These are phyloP conservation scores for Adansonia gregorii DNA, from an alignment of 441 rosid genomes.

Conservation along the genomic window DNA sequence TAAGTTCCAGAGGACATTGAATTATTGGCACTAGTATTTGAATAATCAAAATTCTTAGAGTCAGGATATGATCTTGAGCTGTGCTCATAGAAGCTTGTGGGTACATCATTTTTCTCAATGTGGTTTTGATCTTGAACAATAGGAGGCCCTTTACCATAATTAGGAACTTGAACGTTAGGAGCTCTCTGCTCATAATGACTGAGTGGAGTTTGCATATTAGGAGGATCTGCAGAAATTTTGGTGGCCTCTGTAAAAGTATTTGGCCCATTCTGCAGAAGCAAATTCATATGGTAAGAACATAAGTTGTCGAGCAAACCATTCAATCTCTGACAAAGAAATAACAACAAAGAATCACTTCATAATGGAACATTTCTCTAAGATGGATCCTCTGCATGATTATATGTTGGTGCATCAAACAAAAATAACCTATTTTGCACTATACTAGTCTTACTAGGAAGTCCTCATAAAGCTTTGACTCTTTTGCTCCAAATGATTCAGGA, in stretches of 20 bases:
- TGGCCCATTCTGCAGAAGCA: constrained; percentile 69
- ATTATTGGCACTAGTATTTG: constrained; percentile 32
- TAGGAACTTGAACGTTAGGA: constrained; percentile 37
- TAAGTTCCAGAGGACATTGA: constrained; percentile 32
- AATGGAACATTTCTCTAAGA: neutral
- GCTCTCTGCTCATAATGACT: constrained; percentile 38
- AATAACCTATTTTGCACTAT: constrained; percentile 9
- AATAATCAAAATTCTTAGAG: constrained; percentile 38
- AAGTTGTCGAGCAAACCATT: neutral
- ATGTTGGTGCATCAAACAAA: constrained; percentile 14
- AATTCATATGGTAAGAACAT: constrained; percentile 19
- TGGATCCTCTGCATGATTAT: neutral
- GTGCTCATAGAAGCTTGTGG: constrained; percentile 40
- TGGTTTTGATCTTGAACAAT: constrained; percentile 36
- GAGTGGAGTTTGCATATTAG: constrained; percentile 37
- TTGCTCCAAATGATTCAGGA: constrained; percentile 63
- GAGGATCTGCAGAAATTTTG: constrained; percentile 41
- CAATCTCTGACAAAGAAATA: constrained; percentile 2
- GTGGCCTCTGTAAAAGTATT: constrained; percentile 57
- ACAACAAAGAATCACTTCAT: neutral
- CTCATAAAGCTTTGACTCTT: constrained; percentile 52
- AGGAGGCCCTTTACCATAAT: constrained; percentile 41
- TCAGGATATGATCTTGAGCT: constrained; percentile 39
- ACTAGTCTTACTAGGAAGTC: constrained; percentile 58
- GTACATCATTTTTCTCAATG: constrained; percentile 43